A percentile compares a stretch with the other conserved stretches of the same genome.
Conservation (phyloP, 139 green algal species). For the Chlorella vulgaris region DNA sequence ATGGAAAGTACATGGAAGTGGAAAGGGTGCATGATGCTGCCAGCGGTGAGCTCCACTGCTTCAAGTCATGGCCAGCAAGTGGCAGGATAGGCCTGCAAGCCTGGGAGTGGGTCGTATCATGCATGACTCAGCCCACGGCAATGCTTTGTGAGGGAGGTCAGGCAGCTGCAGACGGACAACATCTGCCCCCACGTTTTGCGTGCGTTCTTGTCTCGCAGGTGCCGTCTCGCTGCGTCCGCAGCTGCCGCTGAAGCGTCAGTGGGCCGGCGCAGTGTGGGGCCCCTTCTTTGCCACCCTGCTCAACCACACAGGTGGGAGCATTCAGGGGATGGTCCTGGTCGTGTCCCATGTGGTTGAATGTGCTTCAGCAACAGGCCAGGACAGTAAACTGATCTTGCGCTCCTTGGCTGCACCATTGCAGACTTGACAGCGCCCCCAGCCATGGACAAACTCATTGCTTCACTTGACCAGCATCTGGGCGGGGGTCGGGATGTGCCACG, state of each 20-base stretch:
- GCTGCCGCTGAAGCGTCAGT: constrained; percentile 46
- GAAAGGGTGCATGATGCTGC: constrained; percentile 35
- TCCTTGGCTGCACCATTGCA: neutral
- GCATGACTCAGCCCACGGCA: no score
- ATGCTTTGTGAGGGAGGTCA: neutral
- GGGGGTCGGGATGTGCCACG: neutral
- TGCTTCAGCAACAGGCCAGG: neutral
- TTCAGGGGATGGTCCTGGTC: neutral
- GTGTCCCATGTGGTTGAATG: neutral
- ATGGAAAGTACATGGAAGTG: constrained; percentile 61
- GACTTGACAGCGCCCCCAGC: neutral
- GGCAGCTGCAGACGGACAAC: neutral
- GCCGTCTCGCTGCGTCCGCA: constrained; percentile 24
- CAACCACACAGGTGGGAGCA: constrained; percentile 29
- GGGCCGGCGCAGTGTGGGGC: constrained; percentile 46
- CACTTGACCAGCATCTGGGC: constrained; percentile 1
- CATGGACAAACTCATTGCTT: neutral
- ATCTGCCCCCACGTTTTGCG: neutral
- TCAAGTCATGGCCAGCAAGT: neutral
- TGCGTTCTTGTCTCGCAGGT: constrained; percentile 14
- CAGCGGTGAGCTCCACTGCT: neutral
- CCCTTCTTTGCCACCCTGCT: constrained; percentile 47
- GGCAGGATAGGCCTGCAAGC: neutral
- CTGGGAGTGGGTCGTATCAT: no score
- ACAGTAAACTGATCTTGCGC: neutral